Evolutionary conservation across 306 rosid genomes (phyloP), one percentile per base, ranked within the genome.

Genomic region (Cucurbita ficifolia): DNA sequence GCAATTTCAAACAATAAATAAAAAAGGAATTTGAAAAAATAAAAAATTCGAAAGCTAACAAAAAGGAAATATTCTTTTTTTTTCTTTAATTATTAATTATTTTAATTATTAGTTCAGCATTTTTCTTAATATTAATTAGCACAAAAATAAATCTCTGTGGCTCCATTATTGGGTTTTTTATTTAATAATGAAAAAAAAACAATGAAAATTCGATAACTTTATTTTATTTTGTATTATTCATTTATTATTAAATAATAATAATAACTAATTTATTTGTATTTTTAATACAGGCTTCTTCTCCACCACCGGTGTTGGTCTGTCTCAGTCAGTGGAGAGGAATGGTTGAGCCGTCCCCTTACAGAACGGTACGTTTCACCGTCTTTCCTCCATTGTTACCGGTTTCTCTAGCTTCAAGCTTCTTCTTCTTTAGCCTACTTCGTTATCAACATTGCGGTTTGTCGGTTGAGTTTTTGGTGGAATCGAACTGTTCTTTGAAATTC

Each of bases 341-440:
- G 72, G 72, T 42, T 67, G 72, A 67, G 54, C 72, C 53, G 39
- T 67, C 72, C 6, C 18, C 54, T 67, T 43, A 13, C 43, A 14
- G 52, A 48, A 48, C 73, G 73, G 73, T 69, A 43, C 56, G 73
- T 69, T 69, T 48, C 73, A 45, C 73, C 52, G 54, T 48, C 73
- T 24, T 24, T 48, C 57, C 38, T 10, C 73, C 73, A 69, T 46
- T 45, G n/a, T 67, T 45, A 5, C 39, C 19, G 9, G 7, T 12
- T 69, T 69, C 73, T 48, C 21, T 21, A 69, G 14, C 57, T 48
- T 11, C 40, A 13, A 69, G 10, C 42, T 48, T 69, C 40, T 69
- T 48, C 54, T 67, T 64, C 46, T 3, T 4, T n/a, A n/a, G 0
- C 52, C 36, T 63, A 64, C 73, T 12, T 69, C 43, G 7, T 7